phyloP scores from a whole-genome alignment of 192 early-diverging fungal species.

The Physocladia obscura region DNA sequence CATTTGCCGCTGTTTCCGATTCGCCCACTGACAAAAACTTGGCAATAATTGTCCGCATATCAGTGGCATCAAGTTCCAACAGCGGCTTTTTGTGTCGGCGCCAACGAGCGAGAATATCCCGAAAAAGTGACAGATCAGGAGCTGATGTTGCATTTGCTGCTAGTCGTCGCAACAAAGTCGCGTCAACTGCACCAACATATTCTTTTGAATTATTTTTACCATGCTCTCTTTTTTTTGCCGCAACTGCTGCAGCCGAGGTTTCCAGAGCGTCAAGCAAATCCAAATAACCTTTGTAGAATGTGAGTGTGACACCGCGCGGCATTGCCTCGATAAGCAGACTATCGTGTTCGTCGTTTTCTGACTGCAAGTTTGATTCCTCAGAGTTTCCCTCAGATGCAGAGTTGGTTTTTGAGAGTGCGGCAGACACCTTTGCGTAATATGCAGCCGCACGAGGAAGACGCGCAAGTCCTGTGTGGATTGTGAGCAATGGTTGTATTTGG shows the following conservation, averaged over 20 bases:
- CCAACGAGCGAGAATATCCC: background rate
- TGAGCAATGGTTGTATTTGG: too few relatives aligned
- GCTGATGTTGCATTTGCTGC: background rate
- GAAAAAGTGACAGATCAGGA: background rate
- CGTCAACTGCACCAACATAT: background rate
- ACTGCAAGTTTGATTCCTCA: too few relatives aligned
- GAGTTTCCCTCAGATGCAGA: too few relatives aligned
- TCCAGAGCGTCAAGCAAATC: background rate
- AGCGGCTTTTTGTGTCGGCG: background rate
- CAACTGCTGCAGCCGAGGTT: background rate
- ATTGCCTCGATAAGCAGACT: conserved; percentile 11
- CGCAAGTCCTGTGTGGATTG: too few relatives aligned
- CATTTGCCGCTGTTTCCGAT: too few relatives aligned
- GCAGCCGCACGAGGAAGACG: too few relatives aligned
- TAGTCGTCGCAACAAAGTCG: background rate
- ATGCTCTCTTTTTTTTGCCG: background rate
- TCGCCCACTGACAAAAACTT: background rate
- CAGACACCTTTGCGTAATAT: too few relatives aligned
- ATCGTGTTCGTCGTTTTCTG: background rate
- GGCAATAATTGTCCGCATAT: background rate
- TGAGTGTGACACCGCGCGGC: conserved; percentile 9
- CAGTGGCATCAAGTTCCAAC: background rate
- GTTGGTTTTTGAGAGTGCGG: too few relatives aligned
- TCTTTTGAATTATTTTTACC: background rate
- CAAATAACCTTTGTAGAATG: conserved; percentile 2